Evolutionary conservation across 495 filamentous ascomycete species (phyloP), one percentile per base, ranked within the genome.

Genomic region (Aspergillus leporis): DNA sequence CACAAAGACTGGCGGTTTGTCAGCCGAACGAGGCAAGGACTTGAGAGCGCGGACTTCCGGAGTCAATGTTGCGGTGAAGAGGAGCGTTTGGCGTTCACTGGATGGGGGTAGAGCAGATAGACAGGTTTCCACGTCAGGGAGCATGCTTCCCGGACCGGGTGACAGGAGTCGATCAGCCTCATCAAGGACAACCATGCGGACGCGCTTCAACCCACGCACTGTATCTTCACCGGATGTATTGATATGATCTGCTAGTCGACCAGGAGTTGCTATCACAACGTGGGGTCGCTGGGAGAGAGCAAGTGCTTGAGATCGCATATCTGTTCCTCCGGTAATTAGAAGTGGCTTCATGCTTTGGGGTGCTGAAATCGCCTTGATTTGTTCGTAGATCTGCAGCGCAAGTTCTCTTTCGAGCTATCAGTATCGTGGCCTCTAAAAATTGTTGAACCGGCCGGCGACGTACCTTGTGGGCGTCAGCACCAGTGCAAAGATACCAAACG

Each of bases 61-160:
- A 0, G 95, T 98, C 23, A 98, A 81, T 4, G 94, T 98, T 13
- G 94, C 94, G 2, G 94, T 98, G 78, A 98, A 98, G n/a, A 98
- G 85, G 41, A 93, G 85, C 10, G 92, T 96, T 63, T 97, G 95
- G 14, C 94, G 84, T 64, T 91, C 79, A 2, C 77, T 68, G 0
- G 81, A 73, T 0, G 91, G 84, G 1, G 94, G 93, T 1, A 98
- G 83, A 2, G 86, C 84, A 5, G 81, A 83, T 4, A 99, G 79
- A 67, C 93, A 97, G 47, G 88, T 91, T 66, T 92, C 92, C 2
- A 99, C 83, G 70, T 97, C 94, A 22, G 90, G 86, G n/a, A 96
- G 80, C 92, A 96, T 96, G 75, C 87, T 91, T 12, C 92, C 92
- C 5, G 80, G 78, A 32, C 84, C 86, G 25, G 85, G 81, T 25